These are phyloP conservation scores for Tetrastigma voinierianum DNA, from an alignment of 164 flowering plant species.

Conservation along the genomic window DNA sequence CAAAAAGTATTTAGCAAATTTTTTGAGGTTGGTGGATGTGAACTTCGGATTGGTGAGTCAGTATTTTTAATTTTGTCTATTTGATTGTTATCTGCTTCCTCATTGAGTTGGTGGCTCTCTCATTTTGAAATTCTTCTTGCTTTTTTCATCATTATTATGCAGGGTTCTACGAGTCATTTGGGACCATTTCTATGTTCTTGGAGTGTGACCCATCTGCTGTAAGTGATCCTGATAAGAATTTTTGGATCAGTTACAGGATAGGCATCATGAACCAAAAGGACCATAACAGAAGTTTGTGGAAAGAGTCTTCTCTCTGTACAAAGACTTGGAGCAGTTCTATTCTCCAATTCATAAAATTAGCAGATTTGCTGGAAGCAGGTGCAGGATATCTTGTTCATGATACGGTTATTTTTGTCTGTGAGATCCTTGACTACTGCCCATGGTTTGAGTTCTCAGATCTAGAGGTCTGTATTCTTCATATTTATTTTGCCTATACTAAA, in stretches of 20 bases:
- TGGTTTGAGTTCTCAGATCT: conserved; percentile 98
- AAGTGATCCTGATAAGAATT: conserved; percentile 88
- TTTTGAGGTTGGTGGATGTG: conserved; percentile 98
- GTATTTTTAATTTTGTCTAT: conserved; percentile 7
- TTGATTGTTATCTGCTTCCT: conserved; percentile 5
- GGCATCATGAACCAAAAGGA: conserved; percentile 90
- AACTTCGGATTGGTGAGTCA: conserved; percentile 92
- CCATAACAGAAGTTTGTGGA: conserved; percentile 88
- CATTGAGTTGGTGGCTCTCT: conserved; percentile 12
- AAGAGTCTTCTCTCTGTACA: conserved; percentile 96
- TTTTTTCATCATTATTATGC: conserved; percentile 16
- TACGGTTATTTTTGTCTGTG: conserved; percentile 94
- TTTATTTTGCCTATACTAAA: background rate
- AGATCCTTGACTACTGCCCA: conserved; percentile 96
- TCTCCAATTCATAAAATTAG: conserved; percentile 97
- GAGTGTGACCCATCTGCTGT: conserved; percentile 96
- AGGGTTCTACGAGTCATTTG: conserved; percentile 95
- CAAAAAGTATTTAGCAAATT: conserved; percentile 95
- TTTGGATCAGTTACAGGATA: conserved; percentile 96
- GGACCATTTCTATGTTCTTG: conserved; percentile 89
- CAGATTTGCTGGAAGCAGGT: conserved; percentile 95
- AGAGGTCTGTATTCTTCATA: conserved; percentile 56
- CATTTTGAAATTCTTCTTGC: background rate
- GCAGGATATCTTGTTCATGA: conserved; percentile 95
- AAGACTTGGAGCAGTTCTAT: conserved; percentile 99